These are phyloP conservation scores for Durotheca rogersii DNA, from an alignment of 495 filamentous ascomycete species.

Conservation along the genomic window DNA sequence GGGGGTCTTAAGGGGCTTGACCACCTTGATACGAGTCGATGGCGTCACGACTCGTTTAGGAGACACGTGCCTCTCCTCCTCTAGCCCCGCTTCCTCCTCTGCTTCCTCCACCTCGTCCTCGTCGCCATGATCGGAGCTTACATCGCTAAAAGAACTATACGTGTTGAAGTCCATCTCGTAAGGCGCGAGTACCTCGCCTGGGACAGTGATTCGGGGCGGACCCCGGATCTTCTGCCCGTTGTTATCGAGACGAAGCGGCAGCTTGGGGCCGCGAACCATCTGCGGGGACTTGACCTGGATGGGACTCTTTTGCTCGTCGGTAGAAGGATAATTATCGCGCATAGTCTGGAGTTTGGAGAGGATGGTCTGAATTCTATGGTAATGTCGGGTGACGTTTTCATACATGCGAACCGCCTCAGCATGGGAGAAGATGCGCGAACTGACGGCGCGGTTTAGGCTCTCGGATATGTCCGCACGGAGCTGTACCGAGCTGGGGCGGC, in stretches of 20 bases:
- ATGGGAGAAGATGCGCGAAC: conserved; percentile 71
- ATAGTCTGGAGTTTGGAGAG: conserved; percentile 78
- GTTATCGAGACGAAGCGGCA: conserved; percentile 64
- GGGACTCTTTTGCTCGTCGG: conserved; percentile 56
- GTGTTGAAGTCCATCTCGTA: conserved; percentile 57
- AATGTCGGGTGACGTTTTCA: conserved; percentile 75
- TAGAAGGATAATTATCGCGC: conserved; percentile 53
- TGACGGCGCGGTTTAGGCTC: conserved; percentile 70
- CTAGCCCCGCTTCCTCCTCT: conserved; percentile 27
- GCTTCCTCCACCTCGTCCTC: conserved; percentile 38
- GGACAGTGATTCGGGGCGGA: conserved; percentile 54
- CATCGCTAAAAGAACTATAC: conserved; percentile 47
- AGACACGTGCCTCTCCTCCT: conserved; percentile 32
- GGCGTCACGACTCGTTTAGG: conserved; percentile 38
- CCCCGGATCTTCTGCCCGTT: conserved; percentile 44
- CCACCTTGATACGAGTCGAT: conserved; percentile 45
- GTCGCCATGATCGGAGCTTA: conserved; percentile 42
- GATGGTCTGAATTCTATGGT: conserved; percentile 73
- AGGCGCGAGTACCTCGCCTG: conserved; percentile 59
- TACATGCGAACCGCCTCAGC: conserved; percentile 81
- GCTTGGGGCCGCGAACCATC: conserved; percentile 59
- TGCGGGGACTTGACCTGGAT: conserved; percentile 55
- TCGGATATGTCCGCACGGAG: conserved; percentile 77
- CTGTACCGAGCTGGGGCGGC: conserved; percentile 45
- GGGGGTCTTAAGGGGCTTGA: conserved; percentile 41